These are phyloP conservation scores for Talaromyces sp. DNA, from an alignment of 2,329 filamentous ascomycete species.

Conservation along the genomic window DNA sequence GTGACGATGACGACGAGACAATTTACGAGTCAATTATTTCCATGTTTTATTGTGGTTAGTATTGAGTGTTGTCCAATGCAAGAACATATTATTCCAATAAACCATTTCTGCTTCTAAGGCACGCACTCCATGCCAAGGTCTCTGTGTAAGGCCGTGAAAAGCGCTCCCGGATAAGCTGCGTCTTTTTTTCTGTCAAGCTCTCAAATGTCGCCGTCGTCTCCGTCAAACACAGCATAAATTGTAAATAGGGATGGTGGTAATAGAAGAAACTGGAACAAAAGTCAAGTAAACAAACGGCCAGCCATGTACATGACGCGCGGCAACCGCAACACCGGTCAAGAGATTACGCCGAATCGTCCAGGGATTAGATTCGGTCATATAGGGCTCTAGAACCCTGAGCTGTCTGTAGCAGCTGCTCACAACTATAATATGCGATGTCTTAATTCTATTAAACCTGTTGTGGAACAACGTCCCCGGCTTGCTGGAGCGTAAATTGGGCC, in stretches of 20 bases:
- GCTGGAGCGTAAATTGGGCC: conserved; percentile 6
- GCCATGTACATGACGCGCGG: not conserved
- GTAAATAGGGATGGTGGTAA: not conserved
- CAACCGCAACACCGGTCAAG: not conserved
- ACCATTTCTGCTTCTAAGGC: not conserved
- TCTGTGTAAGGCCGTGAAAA: not conserved
- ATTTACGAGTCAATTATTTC: not conserved
- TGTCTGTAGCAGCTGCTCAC: not conserved
- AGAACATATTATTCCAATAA: not conserved
- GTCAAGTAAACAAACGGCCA: not conserved
- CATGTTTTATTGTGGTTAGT: not conserved
- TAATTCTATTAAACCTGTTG: not conserved
- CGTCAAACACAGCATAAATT: not conserved
- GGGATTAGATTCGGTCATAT: not conserved
- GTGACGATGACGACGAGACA: not conserved
- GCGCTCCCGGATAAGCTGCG: not conserved
- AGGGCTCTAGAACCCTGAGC: conserved; percentile 4
- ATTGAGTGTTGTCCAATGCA: not conserved
- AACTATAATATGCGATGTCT: not conserved
- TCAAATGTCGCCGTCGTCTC: not conserved
- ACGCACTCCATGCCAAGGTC: not conserved
- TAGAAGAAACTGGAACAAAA: not conserved
- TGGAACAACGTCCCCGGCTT: not conserved
- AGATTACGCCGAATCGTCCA: not conserved
- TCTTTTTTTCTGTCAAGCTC: not conserved